Conservation (phyloP, 106 monocot species). For the Agapanthus africanus region DNA sequence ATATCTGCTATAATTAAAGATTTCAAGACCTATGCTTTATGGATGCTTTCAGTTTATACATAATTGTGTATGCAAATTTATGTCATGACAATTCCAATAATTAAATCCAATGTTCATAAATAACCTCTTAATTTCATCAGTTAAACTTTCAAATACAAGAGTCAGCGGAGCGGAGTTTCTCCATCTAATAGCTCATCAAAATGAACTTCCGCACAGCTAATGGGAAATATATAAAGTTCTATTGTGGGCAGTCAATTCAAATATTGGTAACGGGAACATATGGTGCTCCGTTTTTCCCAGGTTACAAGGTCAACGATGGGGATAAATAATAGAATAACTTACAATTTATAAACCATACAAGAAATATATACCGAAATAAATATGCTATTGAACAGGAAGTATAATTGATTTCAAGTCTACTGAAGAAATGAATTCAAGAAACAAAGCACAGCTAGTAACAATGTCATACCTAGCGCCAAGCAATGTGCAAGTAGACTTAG, state of each 20-base stretch:
- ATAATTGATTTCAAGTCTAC: not conserved
- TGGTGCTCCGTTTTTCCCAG: not conserved
- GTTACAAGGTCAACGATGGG: not conserved
- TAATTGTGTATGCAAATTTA: not conserved
- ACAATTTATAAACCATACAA: not conserved
- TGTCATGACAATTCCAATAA: not conserved
- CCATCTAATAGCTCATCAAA: not conserved
- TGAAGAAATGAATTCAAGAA: not conserved
- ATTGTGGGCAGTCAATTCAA: not conserved
- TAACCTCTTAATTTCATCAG: not conserved
- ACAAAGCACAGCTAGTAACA: not conserved
- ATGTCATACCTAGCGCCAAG: too few species aligned
- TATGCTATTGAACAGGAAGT: not conserved
- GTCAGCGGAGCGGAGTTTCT: not conserved
- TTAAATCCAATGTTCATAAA: not conserved
- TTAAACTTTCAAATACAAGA: not conserved
- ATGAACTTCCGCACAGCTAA: not conserved
- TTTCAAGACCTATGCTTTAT: not conserved
- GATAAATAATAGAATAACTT: not conserved
- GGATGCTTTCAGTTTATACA: not conserved
- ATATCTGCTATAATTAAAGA: not conserved
- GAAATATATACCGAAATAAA: not conserved
- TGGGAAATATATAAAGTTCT: not conserved
- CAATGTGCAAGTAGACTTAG: too few species aligned
- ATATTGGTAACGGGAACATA: not conserved